phyloP scores from a whole-genome alignment of 306 rosid genomes.

The Medicago lupulina region DNA sequence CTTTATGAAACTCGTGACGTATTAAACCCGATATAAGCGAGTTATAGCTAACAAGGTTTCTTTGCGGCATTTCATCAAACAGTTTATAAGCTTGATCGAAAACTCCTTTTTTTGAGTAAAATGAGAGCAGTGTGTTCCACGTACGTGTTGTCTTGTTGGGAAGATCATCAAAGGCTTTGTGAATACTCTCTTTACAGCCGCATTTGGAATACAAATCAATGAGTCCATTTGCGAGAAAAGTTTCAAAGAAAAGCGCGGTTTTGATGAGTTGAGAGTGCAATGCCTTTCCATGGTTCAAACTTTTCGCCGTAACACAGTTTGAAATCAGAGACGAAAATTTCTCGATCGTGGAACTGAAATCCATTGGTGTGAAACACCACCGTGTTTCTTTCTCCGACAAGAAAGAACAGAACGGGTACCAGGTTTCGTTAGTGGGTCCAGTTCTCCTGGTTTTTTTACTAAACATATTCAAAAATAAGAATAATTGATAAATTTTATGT shows the following conservation, averaged over 20 bases:
- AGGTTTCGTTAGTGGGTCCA: slow-evolving; percentile 18
- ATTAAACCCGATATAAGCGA: slow-evolving; percentile 54
- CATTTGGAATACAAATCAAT: slow-evolving; percentile 64
- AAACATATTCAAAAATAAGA: too few species aligned
- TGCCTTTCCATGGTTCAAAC: slow-evolving; percentile 51
- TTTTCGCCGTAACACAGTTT: slow-evolving; percentile 46
- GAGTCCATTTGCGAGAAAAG: slow-evolving; percentile 56
- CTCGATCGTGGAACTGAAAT: slow-evolving; percentile 28
- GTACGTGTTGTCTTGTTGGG: slow-evolving; percentile 57
- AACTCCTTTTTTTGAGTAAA: slow-evolving; percentile 45
- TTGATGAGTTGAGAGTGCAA: slow-evolving; percentile 61
- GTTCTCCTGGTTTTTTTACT: too few species aligned
- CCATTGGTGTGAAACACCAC: slow-evolving; percentile 42
- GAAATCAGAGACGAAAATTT: slow-evolving; percentile 49
- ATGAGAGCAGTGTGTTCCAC: slow-evolving; percentile 60
- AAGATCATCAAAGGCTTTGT: slow-evolving; percentile 56
- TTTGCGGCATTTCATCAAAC: slow-evolving; percentile 58
- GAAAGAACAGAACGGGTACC: neutral
- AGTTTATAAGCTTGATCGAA: slow-evolving; percentile 45
- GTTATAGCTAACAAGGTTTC: slow-evolving; percentile 62
- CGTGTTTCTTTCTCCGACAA: slow-evolving; percentile 1
- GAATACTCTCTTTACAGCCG: slow-evolving; percentile 46
- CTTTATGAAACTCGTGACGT: slow-evolving; percentile 47
- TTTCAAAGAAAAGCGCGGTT: slow-evolving; percentile 54
- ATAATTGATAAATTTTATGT: too few species aligned